These are phyloP conservation scores for Prunella vulgaris DNA, from an alignment of 257 asterid species.

Conservation along the genomic window DNA sequence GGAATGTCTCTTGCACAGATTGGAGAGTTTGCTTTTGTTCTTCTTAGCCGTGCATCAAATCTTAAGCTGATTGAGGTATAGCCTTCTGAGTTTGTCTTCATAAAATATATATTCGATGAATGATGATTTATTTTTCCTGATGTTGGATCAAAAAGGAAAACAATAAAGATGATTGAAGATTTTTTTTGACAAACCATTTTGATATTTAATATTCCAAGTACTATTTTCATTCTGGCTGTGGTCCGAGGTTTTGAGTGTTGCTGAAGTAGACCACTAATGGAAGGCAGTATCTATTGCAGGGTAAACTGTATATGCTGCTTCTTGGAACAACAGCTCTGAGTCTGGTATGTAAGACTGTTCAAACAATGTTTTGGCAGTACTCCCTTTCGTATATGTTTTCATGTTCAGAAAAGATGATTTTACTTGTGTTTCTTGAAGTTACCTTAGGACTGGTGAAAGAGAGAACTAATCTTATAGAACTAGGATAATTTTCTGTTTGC, in stretches of 20 bases:
- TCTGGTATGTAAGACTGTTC: conserved; percentile 45
- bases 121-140: not conserved
- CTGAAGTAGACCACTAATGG: conserved; percentile 20
- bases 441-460: not conserved
- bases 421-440: not conserved
- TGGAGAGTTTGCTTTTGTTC: conserved; percentile 90
- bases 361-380: conserved; percentile 9
- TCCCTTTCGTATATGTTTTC: conserved; percentile 2
- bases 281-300: conserved; percentile 40
- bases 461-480: not conserved
- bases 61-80: conserved; percentile 72
- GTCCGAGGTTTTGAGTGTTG: not conserved
- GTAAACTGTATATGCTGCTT: conserved; percentile 69
- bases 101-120: not conserved
- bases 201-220: not conserved
- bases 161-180: not conserved
- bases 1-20: conserved; percentile 92
- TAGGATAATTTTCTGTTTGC: not conserved
- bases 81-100: not conserved
- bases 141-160: not conserved
- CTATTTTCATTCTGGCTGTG: not conserved
- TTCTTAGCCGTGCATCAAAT: conserved; percentile 77
- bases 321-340: conserved; percentile 88
- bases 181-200: not conserved
- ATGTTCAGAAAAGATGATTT: not conserved